phyloP scores from a whole-genome alignment of 306 rosid species.

The Vachellia pachyceras region DNA sequence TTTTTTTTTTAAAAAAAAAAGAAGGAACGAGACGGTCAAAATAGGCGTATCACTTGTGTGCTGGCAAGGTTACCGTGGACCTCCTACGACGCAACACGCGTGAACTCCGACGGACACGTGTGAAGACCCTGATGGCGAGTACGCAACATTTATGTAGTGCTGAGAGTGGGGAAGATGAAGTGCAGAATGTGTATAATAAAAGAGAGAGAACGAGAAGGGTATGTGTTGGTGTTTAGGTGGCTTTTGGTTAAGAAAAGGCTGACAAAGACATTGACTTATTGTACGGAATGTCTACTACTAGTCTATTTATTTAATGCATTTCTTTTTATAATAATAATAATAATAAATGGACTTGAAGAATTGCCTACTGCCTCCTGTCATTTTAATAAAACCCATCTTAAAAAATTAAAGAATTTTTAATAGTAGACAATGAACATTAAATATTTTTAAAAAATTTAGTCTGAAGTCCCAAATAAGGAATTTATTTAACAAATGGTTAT shows the following conservation, averaged over 20 bases:
- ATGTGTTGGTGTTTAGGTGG: constrained; percentile 32
- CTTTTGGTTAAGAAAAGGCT: constrained; percentile 49
- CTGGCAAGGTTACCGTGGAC: background rate
- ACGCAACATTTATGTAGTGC: accelerated
- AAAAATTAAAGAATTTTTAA: no score
- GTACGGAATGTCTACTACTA: constrained; percentile 48
- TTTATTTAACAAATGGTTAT: no score
- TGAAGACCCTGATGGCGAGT: background rate
- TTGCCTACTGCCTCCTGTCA: background rate
- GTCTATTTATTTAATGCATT: background rate
- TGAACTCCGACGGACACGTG: background rate
- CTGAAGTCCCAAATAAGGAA: no score
- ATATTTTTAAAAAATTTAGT: no score
- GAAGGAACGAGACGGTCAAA: no score
- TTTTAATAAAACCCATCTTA: no score
- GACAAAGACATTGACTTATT: constrained; percentile 56
- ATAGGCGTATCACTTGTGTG: background rate
- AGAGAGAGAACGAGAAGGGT: constrained; percentile 12
- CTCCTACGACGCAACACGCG: background rate
- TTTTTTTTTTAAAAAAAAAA: no score
- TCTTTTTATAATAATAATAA: background rate
- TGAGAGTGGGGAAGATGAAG: background rate
- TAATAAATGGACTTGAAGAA: background rate
- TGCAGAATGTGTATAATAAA: background rate
- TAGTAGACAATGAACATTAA: no score